Conservation (phyloP, 1,139 yeast genomes). For the Suhomyces maxii region DNA sequence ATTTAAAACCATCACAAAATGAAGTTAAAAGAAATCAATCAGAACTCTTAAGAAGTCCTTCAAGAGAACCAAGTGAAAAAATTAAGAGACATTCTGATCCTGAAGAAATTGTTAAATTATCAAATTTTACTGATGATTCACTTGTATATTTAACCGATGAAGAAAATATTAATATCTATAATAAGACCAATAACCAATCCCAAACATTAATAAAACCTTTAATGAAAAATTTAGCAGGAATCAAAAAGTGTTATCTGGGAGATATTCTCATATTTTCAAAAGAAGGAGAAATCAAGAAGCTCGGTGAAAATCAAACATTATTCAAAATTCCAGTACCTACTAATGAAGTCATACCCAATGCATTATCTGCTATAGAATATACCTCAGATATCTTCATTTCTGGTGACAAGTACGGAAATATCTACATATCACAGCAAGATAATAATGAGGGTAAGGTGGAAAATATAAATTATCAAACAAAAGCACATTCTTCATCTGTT, state of each 20-base stretch:
- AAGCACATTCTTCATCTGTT: constrained; percentile 53
- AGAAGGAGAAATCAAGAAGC: constrained; percentile 35
- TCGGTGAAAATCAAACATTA: constrained; percentile 17
- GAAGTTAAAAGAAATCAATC: not conserved
- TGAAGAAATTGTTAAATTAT: not conserved
- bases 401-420: constrained; percentile 52
- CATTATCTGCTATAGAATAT: constrained; percentile 29
- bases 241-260: constrained; percentile 29
- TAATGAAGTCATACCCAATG: constrained; percentile 29
- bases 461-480: constrained; percentile 20
- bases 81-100: not conserved
- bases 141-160: constrained; percentile 10
- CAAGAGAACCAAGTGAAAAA: not conserved
- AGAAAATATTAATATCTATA: constrained; percentile 21
- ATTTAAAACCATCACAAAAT: constrained; percentile 2
- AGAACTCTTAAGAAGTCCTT: constrained; percentile 1
- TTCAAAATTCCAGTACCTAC: constrained; percentile 21
- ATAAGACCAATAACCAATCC: constrained; percentile 18
- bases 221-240: constrained; percentile 37
- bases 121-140: not conserved
- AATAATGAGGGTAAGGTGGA: constrained; percentile 8
- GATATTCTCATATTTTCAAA: constrained; percentile 42
- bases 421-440: constrained; percentile 24
- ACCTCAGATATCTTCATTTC: constrained; percentile 25
- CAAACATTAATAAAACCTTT: constrained; percentile 29